These are phyloP conservation scores for Vaccinium darrowii DNA, from an alignment of 148 eudicot species.

Conservation along the genomic window DNA sequence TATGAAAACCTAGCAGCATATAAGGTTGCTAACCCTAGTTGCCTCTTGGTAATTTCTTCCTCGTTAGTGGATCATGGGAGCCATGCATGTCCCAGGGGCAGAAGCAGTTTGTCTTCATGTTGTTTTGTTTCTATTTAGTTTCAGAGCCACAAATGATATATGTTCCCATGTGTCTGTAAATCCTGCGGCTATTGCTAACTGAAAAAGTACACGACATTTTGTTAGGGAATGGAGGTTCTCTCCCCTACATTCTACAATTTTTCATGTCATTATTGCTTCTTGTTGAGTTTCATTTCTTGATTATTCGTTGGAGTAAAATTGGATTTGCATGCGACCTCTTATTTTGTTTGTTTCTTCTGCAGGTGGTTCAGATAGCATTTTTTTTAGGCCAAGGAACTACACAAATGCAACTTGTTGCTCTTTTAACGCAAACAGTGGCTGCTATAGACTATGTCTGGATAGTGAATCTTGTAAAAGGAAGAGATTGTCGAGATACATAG, in stretches of 20 bases:
- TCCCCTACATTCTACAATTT: not conserved
- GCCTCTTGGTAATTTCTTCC: not conserved
- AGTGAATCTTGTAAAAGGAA: slow-evolving; percentile 18
- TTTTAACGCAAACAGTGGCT: slow-evolving; percentile 28
- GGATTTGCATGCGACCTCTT: not conserved
- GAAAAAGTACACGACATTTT: not conserved
- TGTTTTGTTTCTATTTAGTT: not conserved
- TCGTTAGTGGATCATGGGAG: not conserved
- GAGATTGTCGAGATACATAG: slow-evolving; percentile 38
- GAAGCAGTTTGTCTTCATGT: not conserved
- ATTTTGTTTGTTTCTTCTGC: slow-evolving; percentile 21
- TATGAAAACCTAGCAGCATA: not conserved
- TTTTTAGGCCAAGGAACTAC: slow-evolving; percentile 25
- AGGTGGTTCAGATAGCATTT: slow-evolving; percentile 32
- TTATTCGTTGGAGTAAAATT: not conserved
- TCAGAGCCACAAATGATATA: not conserved
- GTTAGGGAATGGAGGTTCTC: not conserved
- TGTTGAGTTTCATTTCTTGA: not conserved
- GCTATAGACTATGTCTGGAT: slow-evolving; percentile 16
- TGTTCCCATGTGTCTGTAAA: not conserved
- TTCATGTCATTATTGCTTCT: not conserved
- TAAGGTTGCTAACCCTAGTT: not conserved
- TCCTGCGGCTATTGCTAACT: not conserved
- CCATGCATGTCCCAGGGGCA: not conserved
- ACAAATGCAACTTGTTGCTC: slow-evolving; percentile 21